Percentiles rank a stretch among this genome's conserved stretches.
phyloP scores from a whole-genome alignment of 331 rosid genomes.

The Arachis monticola region DNA sequence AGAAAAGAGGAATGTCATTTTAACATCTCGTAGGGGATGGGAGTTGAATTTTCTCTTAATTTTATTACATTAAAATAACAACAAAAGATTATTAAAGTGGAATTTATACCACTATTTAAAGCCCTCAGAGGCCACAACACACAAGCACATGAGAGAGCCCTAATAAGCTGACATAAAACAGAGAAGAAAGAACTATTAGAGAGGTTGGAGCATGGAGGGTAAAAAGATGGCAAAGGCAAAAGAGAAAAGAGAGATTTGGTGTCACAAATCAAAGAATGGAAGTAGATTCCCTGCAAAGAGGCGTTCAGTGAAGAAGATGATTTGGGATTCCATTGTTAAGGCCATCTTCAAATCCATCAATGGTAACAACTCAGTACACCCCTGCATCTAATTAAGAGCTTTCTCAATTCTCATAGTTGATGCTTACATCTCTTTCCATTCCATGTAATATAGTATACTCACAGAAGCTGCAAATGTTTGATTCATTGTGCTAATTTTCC shows the following conservation, averaged over 20 bases:
- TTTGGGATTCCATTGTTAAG: conserved; percentile 5
- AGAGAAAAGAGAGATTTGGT: conserved; percentile 26
- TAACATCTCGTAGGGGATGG: no score
- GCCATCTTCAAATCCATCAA: not conserved
- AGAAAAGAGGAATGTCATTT: no score
- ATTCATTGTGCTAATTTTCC: no score
- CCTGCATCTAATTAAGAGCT: not conserved
- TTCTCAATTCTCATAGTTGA: not conserved
- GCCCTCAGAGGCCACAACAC: no score
- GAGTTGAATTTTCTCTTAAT: no score
- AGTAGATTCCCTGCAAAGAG: conserved; percentile 38
- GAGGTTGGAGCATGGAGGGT: conserved; percentile 15
- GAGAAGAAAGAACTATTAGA: no score
- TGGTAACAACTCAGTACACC: conserved; percentile 1
- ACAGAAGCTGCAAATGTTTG: no score
- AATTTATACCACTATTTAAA: no score
- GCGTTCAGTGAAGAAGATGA: conserved; percentile 32
- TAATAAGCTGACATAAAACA: not conserved
- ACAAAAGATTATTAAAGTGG: no score
- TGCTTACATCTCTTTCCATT: not conserved
- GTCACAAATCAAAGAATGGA: conserved; percentile 38
- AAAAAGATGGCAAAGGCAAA: conserved; percentile 4
- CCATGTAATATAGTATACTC: not conserved
- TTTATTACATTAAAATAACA: no score
- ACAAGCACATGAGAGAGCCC: no score